Conservation (phyloP, 2,329 filamentous ascomycete species). For the Blumeriella jaapii region DNA sequence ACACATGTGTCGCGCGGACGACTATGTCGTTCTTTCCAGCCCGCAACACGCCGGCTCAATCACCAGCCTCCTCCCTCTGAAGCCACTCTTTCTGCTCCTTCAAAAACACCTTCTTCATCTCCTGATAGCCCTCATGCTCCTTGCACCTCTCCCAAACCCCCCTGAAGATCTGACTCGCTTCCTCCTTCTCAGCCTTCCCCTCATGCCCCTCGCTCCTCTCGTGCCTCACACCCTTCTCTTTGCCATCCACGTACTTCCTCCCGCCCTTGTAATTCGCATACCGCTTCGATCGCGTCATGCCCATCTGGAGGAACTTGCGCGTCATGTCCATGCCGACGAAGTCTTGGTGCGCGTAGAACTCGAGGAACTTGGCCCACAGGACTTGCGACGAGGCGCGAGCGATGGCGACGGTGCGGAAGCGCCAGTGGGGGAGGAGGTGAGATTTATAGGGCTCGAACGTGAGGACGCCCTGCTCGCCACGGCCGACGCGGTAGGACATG, state of each 20-base stretch:
- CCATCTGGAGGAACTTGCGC: conserved; percentile 54
- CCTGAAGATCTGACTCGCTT: conserved; percentile 37
- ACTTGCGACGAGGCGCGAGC: conserved; percentile 37
- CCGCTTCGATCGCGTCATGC: conserved; percentile 48
- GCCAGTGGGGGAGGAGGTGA: conserved; percentile 45
- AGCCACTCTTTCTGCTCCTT: conserved; percentile 31
- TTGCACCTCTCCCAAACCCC: conserved; percentile 37
- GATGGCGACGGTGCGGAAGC: conserved; percentile 42
- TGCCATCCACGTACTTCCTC: conserved; percentile 35
- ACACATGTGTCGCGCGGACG: too few relatives aligned
- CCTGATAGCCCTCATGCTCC: conserved; percentile 33
- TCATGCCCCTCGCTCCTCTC: conserved; percentile 34
- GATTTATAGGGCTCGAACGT: conserved; percentile 55
- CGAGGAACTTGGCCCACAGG: conserved; percentile 39
- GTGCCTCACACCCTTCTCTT: conserved; percentile 31
- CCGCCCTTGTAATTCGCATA: conserved; percentile 47
- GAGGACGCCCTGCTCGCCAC: conserved; percentile 49
- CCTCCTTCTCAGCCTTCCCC: conserved; percentile 38
- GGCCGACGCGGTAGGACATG: conserved; percentile 44
- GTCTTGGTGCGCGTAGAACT: conserved; percentile 39
- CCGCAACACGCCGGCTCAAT: too few relatives aligned
- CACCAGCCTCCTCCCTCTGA: neutral
- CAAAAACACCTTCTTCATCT: conserved; percentile 35
- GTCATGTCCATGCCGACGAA: conserved; percentile 56
- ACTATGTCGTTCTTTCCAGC: too few relatives aligned